Evolutionary conservation across 352 stramenopile species (phyloP), one percentile per base, ranked within the genome.

Genomic region (Phytophthora ohioensis): DNA sequence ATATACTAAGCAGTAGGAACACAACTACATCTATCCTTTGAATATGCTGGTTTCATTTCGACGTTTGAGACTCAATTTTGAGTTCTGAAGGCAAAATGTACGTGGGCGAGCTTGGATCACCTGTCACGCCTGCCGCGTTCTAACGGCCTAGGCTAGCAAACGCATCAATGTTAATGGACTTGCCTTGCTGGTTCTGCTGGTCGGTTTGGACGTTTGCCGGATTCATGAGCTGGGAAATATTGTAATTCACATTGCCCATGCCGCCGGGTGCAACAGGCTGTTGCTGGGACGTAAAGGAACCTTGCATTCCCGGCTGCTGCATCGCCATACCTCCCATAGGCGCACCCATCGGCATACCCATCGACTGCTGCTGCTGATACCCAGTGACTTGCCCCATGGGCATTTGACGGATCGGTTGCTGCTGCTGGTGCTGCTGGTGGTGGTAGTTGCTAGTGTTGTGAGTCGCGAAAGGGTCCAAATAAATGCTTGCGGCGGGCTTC

Each of bases 151-250:
- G 70, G 17, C 74, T 76, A 35, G 86, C 84, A 64, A 95, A 95
- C 8, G 88, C 74, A 66, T 95, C 87, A 59, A 95, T 95, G 66
- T 92, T 91, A 71, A 95, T 94, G 52, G 78, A 80, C 72, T 93
- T 90, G 75, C 73, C 61, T 15, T 78, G 60, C 54, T 84, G 76
- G 17, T 69, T 58, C 15, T 61, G 63, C 61, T 81, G 69, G 52
- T 67, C 57, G 7, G 76, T 76, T 46, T 79, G 74, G 55, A 93
- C 76, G 42, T 81, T 87, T 46, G 78, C 84, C 10, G 88, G 88
- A 64, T 93, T 92, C 86, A 95, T 91, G 45, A 93, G 68, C 64
- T 92, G 82, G 10, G 88, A 93, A 56, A 95, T 95, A 71, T 88
- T 93, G 72, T 88, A 91, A 73, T 93, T 94, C 32, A 86, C 84